A percentile compares a stretch with the other conserved stretches of the same genome.
Conservation (phyloP, 2,329 filamentous ascomycete species). For the Phialophora macrospora region DNA sequence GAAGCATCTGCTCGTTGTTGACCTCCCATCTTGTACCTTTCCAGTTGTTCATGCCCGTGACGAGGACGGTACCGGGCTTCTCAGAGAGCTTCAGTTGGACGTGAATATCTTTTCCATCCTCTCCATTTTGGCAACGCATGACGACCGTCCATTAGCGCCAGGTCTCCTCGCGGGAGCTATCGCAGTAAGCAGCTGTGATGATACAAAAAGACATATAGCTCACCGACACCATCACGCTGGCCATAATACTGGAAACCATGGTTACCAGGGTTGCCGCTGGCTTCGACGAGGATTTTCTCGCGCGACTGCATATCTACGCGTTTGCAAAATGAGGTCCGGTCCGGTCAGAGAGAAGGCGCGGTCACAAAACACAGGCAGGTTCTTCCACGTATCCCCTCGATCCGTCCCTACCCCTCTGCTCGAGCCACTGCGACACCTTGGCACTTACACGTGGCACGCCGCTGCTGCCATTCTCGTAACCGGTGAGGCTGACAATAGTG, state of each 20-base stretch:
- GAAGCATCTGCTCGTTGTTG: conserved; percentile 10
- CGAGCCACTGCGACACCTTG: not conserved
- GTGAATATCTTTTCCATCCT: conserved; percentile 7
- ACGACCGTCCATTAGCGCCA: conserved; percentile 8
- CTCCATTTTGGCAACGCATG: conserved; percentile 5
- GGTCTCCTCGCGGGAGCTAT: conserved; percentile 1
- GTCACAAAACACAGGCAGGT: not conserved
- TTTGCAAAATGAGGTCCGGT: not conserved
- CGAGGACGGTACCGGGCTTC: conserved; percentile 1
- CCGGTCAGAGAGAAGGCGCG: not conserved
- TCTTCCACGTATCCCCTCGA: not conserved
- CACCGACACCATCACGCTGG: conserved; percentile 7
- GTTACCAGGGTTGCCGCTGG: conserved; percentile 6
- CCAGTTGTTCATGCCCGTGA: not conserved
- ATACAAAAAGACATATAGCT: not conserved
- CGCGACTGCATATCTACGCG: conserved; percentile 18
- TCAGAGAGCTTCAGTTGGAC: not conserved
- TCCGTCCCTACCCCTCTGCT: not conserved
- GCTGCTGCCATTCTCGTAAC: not conserved
- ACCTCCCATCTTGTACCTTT: conserved; percentile 5
- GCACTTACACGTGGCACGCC: not conserved
- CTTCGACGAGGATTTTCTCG: conserved; percentile 32
- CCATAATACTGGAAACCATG: conserved; percentile 10
- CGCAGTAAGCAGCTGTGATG: not conserved
- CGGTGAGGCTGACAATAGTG: not conserved